phyloP scores from a whole-genome alignment of 345 rosid species.

The Lepidium aucheri region DNA sequence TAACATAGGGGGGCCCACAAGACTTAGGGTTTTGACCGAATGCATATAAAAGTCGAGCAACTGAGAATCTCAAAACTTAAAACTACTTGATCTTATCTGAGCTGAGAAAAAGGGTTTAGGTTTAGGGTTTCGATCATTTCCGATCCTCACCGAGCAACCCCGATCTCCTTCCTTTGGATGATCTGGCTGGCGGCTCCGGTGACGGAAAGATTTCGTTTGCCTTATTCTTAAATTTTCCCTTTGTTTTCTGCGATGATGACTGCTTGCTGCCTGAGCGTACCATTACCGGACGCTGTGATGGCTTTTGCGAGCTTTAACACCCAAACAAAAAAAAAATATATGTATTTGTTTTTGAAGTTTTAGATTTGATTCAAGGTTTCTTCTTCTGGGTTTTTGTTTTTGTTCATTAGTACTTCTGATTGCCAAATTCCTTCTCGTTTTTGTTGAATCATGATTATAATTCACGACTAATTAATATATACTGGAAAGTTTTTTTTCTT shows the following conservation, averaged over 20 bases:
- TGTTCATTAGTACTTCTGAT: background rate
- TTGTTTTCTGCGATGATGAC: conserved; percentile 61
- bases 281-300: conserved; percentile 47
- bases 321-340: background rate
- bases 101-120: conserved; percentile 28
- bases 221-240: background rate
- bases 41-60: conserved; percentile 5
- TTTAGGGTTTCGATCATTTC: background rate
- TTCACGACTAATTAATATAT: background rate
- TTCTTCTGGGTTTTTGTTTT: background rate
- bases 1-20: background rate
- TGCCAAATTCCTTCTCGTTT: background rate
- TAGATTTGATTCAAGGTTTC: background rate
- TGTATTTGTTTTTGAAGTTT: background rate
- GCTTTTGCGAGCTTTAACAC: conserved; percentile 50
- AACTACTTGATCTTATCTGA: conserved; percentile 91
- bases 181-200: conserved; percentile 43
- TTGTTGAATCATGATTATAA: background rate
- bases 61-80: background rate
- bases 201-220: conserved; percentile 9
- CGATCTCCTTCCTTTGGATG: conserved; percentile 8
- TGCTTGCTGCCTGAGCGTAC: conserved; percentile 64
- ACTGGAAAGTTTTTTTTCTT: background rate
- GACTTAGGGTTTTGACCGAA: background rate
- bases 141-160: conserved; percentile 24